Evolutionary conservation across 441 rosid genomes (phyloP).

Genomic region (Dalechampia spathulata): DNA sequence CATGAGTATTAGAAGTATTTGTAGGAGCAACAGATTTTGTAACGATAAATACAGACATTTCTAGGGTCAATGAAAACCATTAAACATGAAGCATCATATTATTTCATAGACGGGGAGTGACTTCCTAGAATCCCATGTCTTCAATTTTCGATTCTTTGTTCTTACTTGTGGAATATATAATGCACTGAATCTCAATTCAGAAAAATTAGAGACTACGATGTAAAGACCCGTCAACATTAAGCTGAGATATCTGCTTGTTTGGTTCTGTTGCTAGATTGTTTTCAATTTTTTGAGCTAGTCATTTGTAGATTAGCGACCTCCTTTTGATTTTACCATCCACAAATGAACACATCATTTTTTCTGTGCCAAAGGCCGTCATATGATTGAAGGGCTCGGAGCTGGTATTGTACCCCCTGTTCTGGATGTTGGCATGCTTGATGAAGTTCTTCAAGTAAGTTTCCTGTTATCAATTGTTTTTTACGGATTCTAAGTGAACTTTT

Average conservation of each 20-base stretch:
- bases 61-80: neutral
- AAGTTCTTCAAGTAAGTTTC: constrained; percentile 36
- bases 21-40: too few species aligned
- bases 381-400: constrained; percentile 48
- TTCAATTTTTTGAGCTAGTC: neutral
- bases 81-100: neutral
- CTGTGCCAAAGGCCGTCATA: constrained; percentile 25
- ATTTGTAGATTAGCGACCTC: neutral
- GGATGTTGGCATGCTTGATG: constrained; percentile 38
- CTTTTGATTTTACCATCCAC: neutral
- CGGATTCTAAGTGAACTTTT: neutral
- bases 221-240: neutral
- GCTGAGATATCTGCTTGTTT: neutral
- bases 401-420: constrained; percentile 37
- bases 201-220: neutral
- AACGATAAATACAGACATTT: too few species aligned
- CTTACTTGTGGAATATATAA: too few species aligned
- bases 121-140: neutral
- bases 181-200: too few species aligned
- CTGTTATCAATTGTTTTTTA: neutral
- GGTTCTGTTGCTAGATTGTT: neutral
- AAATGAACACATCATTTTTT: neutral
- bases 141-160: too few species aligned
- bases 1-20: too few species aligned
- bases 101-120: neutral